Conservation (phyloP, 148 eudicot genomes). For the Euryodendron excelsum region DNA sequence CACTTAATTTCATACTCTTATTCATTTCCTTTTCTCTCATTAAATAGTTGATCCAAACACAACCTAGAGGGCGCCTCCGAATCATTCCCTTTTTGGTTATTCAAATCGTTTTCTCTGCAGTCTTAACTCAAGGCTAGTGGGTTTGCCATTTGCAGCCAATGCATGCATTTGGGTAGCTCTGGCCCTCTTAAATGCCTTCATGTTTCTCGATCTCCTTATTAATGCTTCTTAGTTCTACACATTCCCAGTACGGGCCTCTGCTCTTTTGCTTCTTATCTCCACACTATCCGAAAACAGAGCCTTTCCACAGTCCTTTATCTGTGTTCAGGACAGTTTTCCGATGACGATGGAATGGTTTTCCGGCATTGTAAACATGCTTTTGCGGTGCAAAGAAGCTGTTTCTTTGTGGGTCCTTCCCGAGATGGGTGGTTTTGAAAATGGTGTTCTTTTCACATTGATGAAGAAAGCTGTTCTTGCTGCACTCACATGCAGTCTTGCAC, state of each 20-base stretch:
- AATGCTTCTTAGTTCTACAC: no score
- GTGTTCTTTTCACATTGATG: slow-evolving; percentile 30
- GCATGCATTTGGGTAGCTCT: not conserved
- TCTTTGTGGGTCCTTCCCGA: slow-evolving; percentile 21
- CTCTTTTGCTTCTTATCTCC: slow-evolving; percentile 1
- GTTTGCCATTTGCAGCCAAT: not conserved
- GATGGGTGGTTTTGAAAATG: slow-evolving; percentile 17
- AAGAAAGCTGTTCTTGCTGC: slow-evolving; percentile 32
- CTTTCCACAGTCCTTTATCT: not conserved
- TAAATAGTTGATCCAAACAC: no score
- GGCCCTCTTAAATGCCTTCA: slow-evolving; percentile 15
- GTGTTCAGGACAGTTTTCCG: not conserved
- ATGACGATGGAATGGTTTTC: not conserved
- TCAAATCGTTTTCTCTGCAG: not conserved
- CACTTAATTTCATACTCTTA: no score
- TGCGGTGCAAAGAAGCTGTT: slow-evolving; percentile 26
- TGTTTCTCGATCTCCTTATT: not conserved
- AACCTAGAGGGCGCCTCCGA: not conserved
- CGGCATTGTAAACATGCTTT: slow-evolving; percentile 18
- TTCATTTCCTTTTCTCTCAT: no score
- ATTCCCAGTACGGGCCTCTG: not conserved
- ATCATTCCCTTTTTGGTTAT: not conserved
- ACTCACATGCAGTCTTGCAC: slow-evolving; percentile 47
- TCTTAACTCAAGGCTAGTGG: not conserved
- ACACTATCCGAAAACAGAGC: not conserved